A percentile compares a stretch with the other conserved stretches of the same genome.
phyloP scores from a whole-genome alignment of 257 asterid species.

The Nyctanthes arbortristis region DNA sequence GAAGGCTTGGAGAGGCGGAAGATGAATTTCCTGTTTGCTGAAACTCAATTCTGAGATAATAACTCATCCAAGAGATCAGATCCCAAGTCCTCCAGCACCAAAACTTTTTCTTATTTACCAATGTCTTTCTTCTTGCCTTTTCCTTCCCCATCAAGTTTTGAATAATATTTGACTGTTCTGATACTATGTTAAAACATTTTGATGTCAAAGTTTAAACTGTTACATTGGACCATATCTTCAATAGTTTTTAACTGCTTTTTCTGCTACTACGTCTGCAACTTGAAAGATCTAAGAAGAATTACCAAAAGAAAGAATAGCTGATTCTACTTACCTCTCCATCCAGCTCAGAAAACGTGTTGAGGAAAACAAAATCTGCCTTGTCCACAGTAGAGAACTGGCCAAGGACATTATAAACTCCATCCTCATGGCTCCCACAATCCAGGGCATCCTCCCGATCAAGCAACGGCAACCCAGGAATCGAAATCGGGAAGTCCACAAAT shows the following conservation, averaged over 20 bases:
- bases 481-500: constrained; percentile 47
- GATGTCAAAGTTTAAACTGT: no score
- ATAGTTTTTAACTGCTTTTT: no score
- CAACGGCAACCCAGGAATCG: constrained; percentile 63
- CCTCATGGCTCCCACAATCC: constrained; percentile 65
- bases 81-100: constrained; percentile 21
- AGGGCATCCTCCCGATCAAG: constrained; percentile 61
- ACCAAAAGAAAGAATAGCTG: no score
- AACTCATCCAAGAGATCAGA: constrained; percentile 23
- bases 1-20: background rate
- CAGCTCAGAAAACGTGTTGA: constrained; percentile 62
- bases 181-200: no score
- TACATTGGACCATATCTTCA: no score
- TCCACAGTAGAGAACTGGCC: constrained; percentile 55
- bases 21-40: background rate
- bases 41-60: constrained; percentile 14
- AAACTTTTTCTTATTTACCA: background rate
- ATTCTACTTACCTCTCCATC: constrained; percentile 56
- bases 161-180: no score
- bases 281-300: no score
- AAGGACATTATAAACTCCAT: constrained; percentile 54
- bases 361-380: constrained; percentile 67
- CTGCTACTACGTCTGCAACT: no score
- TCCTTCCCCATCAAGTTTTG: no score
- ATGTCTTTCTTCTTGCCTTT: background rate